phyloP scores from a whole-genome alignment of 2,329 filamentous ascomycete species.

The Harringtonia aguacate region DNA sequence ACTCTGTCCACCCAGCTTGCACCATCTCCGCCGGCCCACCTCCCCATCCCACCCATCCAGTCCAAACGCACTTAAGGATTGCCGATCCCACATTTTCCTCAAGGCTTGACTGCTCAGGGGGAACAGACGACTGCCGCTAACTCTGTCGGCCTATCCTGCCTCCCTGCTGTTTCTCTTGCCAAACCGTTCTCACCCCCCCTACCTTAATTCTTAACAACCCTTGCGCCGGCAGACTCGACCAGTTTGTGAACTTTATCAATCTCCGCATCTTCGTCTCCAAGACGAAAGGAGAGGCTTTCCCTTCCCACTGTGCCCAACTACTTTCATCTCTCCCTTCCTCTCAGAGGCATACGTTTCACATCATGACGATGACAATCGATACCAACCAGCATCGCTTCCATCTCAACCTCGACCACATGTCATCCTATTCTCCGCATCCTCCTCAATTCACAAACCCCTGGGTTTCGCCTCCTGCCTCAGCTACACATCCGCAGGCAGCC shows the following conservation, averaged over 20 bases:
- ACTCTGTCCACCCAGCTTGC: not conserved
- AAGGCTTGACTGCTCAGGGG: not conserved
- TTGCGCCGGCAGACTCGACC: no score
- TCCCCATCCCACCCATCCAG: constrained; percentile 7
- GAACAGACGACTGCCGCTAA: not conserved
- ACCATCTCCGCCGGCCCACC: not conserved
- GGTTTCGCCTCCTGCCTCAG: constrained; percentile 48
- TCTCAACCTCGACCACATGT: constrained; percentile 72
- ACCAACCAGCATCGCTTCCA: constrained; percentile 71
- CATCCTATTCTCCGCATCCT: constrained; percentile 49
- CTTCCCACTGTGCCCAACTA: no score
- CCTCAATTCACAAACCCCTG: constrained; percentile 89
- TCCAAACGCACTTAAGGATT: constrained; percentile 44
- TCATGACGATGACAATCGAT: constrained; percentile 94
- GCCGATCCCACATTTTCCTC: constrained; percentile 40
- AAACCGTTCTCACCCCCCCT: no score
- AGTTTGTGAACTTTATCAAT: no score
- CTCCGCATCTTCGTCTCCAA: no score
- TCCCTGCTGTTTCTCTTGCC: constrained; percentile 16
- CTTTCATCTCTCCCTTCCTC: not conserved
- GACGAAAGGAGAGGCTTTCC: no score
- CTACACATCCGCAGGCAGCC: constrained; percentile 31
- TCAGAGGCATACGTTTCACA: constrained; percentile 19
- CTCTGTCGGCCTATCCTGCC: constrained; percentile 17
- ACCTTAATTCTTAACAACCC: no score